Percentiles rank a stretch among this genome's conserved stretches.
Conservation (phyloP, 768 basidiomycete species). For the Serendipita sp. region DNA sequence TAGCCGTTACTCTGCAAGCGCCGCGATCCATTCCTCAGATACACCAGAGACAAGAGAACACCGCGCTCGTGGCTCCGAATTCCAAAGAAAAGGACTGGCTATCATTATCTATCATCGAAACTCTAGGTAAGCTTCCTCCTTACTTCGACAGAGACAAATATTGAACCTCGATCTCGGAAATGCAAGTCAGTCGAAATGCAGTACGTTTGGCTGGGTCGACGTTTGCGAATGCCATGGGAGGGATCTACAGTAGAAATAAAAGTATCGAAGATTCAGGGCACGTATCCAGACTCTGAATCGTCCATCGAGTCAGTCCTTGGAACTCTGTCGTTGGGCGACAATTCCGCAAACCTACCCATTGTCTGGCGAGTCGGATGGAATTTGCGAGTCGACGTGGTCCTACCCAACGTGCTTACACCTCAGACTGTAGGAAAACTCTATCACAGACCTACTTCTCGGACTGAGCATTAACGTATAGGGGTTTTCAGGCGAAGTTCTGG, state of each 20-base stretch:
- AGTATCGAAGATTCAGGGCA: slow-evolving; percentile 39
- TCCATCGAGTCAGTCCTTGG: slow-evolving; percentile 36
- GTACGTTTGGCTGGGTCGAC: slow-evolving; percentile 27
- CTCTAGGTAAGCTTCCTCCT: slow-evolving; percentile 35
- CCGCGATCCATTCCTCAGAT: no score
- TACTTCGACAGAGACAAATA: neutral
- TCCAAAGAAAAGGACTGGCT: slow-evolving; percentile 45
- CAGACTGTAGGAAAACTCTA: no score
- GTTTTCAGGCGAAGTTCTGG: no score
- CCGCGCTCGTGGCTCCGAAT: no score
- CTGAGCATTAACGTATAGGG: no score
- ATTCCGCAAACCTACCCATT: neutral
- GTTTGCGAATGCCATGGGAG: slow-evolving; percentile 36
- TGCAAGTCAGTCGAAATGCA: slow-evolving; percentile 6
- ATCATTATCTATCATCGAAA: slow-evolving; percentile 44
- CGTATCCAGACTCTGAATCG: slow-evolving; percentile 40
- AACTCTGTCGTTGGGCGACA: no score
- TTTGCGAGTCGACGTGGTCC: neutral
- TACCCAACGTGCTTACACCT: no score
- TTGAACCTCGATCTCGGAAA: neutral
- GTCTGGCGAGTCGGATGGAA: neutral
- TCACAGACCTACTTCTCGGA: no score
- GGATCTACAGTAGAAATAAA: neutral
- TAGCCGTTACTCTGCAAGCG: no score
- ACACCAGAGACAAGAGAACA: no score